Percentiles rank a stretch among this genome's conserved stretches.
Evolutionary conservation across 2,329 filamentous ascomycete species (phyloP).

Genomic region (Aspergillus costaricaensis): DNA sequence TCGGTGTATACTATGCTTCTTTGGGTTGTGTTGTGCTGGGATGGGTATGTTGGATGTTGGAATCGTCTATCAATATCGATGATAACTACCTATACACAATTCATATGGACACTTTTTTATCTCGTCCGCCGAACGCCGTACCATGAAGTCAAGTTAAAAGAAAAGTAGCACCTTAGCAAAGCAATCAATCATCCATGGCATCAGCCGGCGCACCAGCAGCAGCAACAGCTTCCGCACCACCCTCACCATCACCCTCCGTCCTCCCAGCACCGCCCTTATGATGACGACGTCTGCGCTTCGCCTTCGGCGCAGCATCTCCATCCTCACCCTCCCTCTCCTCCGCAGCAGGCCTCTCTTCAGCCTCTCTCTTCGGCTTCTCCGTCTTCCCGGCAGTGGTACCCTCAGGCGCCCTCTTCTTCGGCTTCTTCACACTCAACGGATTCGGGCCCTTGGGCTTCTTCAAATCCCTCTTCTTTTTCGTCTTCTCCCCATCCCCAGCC

Average conservation of each 20-base stretch:
- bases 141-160: constrained; percentile 16
- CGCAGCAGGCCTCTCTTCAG: constrained; percentile 24
- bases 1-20: neutral
- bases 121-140: constrained; percentile 36
- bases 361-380: constrained; percentile 22
- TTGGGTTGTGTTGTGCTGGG: neutral
- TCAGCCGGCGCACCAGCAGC: constrained; percentile 20
- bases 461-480: constrained; percentile 35
- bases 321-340: constrained; percentile 18
- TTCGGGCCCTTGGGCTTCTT: constrained; percentile 50
- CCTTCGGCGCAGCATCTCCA: constrained; percentile 31
- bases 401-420: constrained; percentile 40
- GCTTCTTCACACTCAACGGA: constrained; percentile 52
- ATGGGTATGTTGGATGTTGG: neutral
- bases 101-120: constrained; percentile 27
- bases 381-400: constrained; percentile 15
- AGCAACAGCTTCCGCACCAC: constrained; percentile 9
- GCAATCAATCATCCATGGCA: constrained; percentile 16
- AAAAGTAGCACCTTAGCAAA: neutral
- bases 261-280: constrained; percentile 31
- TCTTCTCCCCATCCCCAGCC: constrained; percentile 29
- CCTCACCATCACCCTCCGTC: constrained; percentile 22
- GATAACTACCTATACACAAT: constrained; percentile 3
- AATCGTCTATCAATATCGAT: neutral
- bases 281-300: constrained; percentile 39